Base-by-base conservation (phyloP, 2,329 filamentous ascomycete genomes). In the Trichoderma endophyticum region DNA sequence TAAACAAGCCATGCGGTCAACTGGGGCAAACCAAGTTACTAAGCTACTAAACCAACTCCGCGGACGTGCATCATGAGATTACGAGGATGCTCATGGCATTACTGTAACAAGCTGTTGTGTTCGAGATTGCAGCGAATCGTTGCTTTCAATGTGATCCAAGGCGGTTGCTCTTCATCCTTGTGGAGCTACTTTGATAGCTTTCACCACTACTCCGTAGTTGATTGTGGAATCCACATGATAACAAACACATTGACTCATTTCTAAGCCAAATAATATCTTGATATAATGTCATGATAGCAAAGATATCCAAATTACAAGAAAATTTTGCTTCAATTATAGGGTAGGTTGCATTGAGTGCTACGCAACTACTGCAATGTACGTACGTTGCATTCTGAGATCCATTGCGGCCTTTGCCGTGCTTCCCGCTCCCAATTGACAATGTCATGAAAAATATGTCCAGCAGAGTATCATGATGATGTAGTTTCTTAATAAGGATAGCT, bases 261-360 rank as follows among this genome's bases (percentile, higher is more conserved):
- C 2, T 6, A 54, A 14, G 9, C 7, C 21, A 54, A 54, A 24
- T 54, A 14, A 14, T 54, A 54, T 54, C n/a, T 14, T 24, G n/a
- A 28, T 21, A 3, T 26, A 30, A 63, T 7, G 32, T 30, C 6
- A 2, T 18, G 43, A 21, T 2, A 18, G 7, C 3, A 30, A 28
- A 28, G n/a, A 48, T 54, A 54, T 24, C 28, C 11, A 39, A 8
- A 24, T 1, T n/a, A 1, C 9, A 26, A 32, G 18, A 64, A 64
- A 48, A 43, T 18, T 64, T n/a, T 65, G n/a, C 18, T 26, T 9
- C 21, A 24, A 24, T 65, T 65, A 30, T 30, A 54, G 62, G 62
- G 62, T 65, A 65, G 62, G 62, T 65, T 54, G 43, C 62, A 65
- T 54, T 15, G 62, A 48, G 2, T 65, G 62, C 28, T 65, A 48